phyloP scores from a whole-genome alignment of 768 basidiomycete species.

The Tulasnella sp. region DNA sequence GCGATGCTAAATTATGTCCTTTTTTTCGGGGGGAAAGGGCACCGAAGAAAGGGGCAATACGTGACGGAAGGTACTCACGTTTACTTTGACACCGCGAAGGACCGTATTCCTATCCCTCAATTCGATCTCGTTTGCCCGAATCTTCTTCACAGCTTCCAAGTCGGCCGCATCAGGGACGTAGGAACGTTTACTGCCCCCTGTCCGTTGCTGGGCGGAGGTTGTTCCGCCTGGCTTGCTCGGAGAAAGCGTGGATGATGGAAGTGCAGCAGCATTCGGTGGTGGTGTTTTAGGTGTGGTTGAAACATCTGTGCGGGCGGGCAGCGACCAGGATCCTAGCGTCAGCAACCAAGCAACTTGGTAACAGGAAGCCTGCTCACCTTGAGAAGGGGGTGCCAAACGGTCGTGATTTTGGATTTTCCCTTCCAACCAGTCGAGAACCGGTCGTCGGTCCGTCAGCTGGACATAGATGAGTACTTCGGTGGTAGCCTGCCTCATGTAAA shows the following conservation, averaged over 20 bases:
- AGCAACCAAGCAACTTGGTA: conserved; percentile 14
- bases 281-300: conserved; percentile 67
- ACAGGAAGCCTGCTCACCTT: conserved; percentile 45
- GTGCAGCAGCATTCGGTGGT: conserved; percentile 44
- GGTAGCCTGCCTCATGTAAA: conserved; percentile 84
- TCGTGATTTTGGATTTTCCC: conserved; percentile 57
- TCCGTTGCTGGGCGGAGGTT: conserved; percentile 39
- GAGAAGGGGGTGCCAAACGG: conserved; percentile 52
- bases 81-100: conserved; percentile 78
- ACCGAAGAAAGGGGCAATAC: conserved; percentile 8
- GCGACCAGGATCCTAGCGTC: conserved; percentile 37
- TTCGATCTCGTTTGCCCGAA: conserved; percentile 75
- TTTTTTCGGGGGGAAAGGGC: background rate
- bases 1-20: background rate
- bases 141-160: conserved; percentile 83
- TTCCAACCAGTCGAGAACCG: conserved; percentile 83
- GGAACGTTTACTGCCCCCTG: conserved; percentile 62
- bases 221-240: conserved; percentile 34
- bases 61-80: conserved; percentile 55
- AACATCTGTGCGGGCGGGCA: conserved; percentile 43
- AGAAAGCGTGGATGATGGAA: conserved; percentile 36
- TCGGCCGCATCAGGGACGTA: conserved; percentile 81
- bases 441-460: conserved; percentile 83
- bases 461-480: conserved; percentile 74
- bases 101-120: conserved; percentile 81